Conservation (phyloP, 306 rosid species). For the Carpinus fangiana region DNA sequence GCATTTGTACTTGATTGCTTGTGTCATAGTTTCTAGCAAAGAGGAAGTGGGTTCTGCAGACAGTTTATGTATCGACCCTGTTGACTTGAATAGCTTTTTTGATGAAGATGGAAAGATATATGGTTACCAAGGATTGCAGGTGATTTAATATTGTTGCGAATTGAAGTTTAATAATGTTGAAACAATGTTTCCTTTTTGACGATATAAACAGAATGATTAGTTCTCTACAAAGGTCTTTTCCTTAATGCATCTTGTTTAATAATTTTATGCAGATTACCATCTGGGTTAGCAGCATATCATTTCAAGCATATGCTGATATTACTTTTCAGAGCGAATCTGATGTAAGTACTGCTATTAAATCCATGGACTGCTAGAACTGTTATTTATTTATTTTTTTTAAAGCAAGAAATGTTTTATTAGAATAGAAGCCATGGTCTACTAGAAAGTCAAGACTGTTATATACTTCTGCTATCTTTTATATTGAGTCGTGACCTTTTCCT, state of each 20-base stretch:
- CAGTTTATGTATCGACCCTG: slow-evolving; percentile 51
- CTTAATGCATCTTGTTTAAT: slow-evolving; percentile 19
- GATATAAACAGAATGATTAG: neutral
- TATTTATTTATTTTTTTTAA: neutral
- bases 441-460: neutral
- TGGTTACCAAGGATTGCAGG: slow-evolving; percentile 92
- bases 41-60: slow-evolving; percentile 62
- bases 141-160: slow-evolving; percentile 20
- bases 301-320: slow-evolving; percentile 76
- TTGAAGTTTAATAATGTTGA: neutral
- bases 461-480: neutral
- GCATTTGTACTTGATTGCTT: slow-evolving; percentile 13
- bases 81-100: slow-evolving; percentile 68
- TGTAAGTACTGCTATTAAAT: slow-evolving; percentile 54
- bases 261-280: slow-evolving; percentile 61
- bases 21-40: slow-evolving; percentile 60
- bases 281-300: slow-evolving; percentile 81
- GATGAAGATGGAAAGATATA: slow-evolving; percentile 79
- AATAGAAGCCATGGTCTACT: neutral
- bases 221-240: neutral
- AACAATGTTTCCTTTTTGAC: neutral
- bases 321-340: slow-evolving; percentile 60
- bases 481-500: neutral
- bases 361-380: slow-evolving; percentile 7
- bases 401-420: neutral